Evolutionary conservation across 495 filamentous ascomycete species (phyloP), one percentile per base, ranked within the genome.

Genomic region (Terfezia boudieri): DNA sequence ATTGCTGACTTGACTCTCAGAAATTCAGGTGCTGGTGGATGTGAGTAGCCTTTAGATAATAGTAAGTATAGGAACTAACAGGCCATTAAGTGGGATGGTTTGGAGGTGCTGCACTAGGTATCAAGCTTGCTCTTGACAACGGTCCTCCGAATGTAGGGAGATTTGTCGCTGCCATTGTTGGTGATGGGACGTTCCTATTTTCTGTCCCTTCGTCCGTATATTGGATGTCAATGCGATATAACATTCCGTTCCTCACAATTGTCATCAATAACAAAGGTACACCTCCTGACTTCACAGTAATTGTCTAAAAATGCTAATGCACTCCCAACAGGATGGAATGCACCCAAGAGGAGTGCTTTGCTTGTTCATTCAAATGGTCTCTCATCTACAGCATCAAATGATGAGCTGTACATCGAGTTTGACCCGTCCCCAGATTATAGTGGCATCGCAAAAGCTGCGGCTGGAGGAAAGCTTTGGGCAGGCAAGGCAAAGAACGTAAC

Each of bases 121-220:
- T 94, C 64, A 94, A 94, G 66, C 74, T 96, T 23, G 89, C 86
- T 6, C 75, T 78, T 0, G 81, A 86, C 53, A 67, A 66, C 23
- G 71, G 81, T 49, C 67, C 73, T 32, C 69, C 66, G 48, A 75
- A 77, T 26, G 68, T 69, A 20, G 75, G 76, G 23, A 84, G 84
- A 60, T 94, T 96, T 60, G 86, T 96, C 3, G 83, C 83, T 55
- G 86, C 94, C 58, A 82, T 96, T 49, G 89, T 94, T 1, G 89
- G 89, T 16, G 89, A 96, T 54, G 89, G 89, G 10, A 90, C 87
- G 0, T 96, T 77, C 66, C 72, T 96, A 5, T 96, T 96, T 66
- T 78, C 77, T 22, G 81, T 96, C 0, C 89, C 89, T 0, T 84
- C 84, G 0, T 83, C 78, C 22, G 87, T 95, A 17, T 94, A 94